Percentiles rank a stretch among this genome's conserved stretches.
Conservation (phyloP, 164 flowering plant genomes). For the Umbilicus rupestris region DNA sequence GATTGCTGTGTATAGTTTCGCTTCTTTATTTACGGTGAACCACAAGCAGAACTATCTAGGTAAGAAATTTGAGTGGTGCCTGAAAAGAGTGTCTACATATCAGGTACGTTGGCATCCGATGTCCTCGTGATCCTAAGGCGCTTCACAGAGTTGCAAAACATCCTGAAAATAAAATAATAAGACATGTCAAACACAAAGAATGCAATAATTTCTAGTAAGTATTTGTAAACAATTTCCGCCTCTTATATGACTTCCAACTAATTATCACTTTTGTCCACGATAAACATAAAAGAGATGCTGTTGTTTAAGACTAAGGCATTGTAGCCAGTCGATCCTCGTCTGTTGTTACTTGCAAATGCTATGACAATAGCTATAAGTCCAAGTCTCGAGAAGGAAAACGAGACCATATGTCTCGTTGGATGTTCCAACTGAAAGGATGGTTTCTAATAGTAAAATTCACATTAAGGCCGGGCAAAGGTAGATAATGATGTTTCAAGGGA, state of each 20-base stretch:
- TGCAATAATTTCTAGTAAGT: neutral
- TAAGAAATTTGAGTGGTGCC: neutral
- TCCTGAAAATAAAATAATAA: constrained; percentile 24
- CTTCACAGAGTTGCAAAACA: constrained; percentile 51
- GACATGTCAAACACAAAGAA: neutral
- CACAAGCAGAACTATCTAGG: neutral
- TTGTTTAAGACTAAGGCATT: neutral
- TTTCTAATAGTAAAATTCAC: too few relatives aligned
- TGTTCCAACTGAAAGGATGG: too few relatives aligned
- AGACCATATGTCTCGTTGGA: too few relatives aligned
- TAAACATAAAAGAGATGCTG: neutral
- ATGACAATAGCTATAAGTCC: too few relatives aligned
- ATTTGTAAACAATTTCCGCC: neutral
- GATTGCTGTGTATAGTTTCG: neutral
- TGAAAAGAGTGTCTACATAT: constrained; percentile 16
- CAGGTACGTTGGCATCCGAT: constrained; percentile 42
- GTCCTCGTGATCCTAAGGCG: constrained; percentile 55
- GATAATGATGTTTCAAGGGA: too few relatives aligned
- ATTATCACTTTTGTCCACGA: neutral
- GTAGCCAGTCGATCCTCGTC: too few relatives aligned
- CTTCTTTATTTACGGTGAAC: neutral
- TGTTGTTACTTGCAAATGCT: too few relatives aligned
- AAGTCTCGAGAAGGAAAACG: too few relatives aligned
- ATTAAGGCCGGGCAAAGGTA: too few relatives aligned
- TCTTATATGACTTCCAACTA: neutral